Conservation (phyloP, 768 basidiomycete species). For the Nidula microcarpa region DNA sequence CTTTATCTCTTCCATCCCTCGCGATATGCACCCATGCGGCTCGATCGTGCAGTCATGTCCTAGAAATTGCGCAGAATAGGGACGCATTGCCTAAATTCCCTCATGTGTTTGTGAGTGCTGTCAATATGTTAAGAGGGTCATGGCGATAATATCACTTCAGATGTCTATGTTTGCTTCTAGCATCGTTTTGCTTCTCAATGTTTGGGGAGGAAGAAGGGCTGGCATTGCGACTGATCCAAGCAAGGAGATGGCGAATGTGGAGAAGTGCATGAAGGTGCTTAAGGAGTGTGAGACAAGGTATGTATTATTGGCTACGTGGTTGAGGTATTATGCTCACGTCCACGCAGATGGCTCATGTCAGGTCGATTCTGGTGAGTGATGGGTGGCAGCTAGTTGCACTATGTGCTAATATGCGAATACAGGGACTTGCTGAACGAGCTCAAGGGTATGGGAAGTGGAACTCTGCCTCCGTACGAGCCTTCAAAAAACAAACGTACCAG, state of each 20-base stretch:
- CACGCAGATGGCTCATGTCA: constrained; percentile 29
- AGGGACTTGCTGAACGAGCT: constrained; percentile 64
- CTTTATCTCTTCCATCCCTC: constrained; percentile 49
- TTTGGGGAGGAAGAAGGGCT: constrained; percentile 46
- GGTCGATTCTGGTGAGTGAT: constrained; percentile 31
- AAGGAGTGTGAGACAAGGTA: constrained; percentile 30
- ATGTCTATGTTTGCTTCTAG: constrained; percentile 31
- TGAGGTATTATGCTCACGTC: not conserved
- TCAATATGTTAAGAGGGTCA: not conserved
- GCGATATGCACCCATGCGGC: constrained; percentile 74
- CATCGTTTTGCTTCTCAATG: constrained; percentile 53
- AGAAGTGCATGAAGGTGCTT: constrained; percentile 48
- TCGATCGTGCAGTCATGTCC: constrained; percentile 64
- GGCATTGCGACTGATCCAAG: constrained; percentile 32
- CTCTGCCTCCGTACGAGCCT: constrained; percentile 5
- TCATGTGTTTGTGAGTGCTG: constrained; percentile 22
- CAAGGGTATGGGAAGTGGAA: constrained; percentile 49
- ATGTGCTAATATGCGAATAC: not conserved
- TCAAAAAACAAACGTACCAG: too few species aligned
- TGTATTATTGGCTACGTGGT: constrained; percentile 1
- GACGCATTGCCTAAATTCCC: constrained; percentile 18
- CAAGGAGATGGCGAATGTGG: constrained; percentile 47
- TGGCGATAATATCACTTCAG: constrained; percentile 10
- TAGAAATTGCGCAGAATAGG: constrained; percentile 50
- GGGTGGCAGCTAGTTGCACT: not conserved